Evolutionary conservation across 2,329 filamentous ascomycete species (phyloP), one percentile per base, ranked within the genome.

Genomic region (Aureobasidium zeae): DNA sequence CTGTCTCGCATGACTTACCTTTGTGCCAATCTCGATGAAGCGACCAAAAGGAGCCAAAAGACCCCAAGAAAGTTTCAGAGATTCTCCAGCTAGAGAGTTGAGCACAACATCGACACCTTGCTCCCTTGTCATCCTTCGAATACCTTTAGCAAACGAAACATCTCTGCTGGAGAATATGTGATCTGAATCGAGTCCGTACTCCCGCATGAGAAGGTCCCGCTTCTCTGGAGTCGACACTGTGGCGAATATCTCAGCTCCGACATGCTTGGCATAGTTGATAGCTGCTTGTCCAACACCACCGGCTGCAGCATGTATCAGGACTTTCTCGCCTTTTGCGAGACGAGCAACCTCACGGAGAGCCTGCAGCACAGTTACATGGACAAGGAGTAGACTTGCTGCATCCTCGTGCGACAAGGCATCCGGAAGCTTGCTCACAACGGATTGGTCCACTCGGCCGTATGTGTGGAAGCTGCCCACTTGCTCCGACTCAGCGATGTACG

Each of bases 81-180:
- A 24, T 17, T 54, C 45, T 2, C 58, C 57, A 1, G 48, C 22
- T 6, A 51, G 32, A 8, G 44, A 44, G 47, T 55, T 61, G 28
- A 62, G 46, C 3, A 61, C 43, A 7, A 63, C 53, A 45, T 64
- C 58, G 11, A 60, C 50, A 7, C 60, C 60, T 5, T 26, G 29
- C 9, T 48, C 52, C 17, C 44, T 26, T 0, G 58, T 61, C 45
- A 16, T 49, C 16, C 1, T 52, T 39, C 42, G 35, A 5, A 63
- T 34, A 3, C 33, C 55, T 3, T 48, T 29, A 0, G 35, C 52
- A 35, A 62, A 62, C 5, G 47, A 48, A 1, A 42, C 28, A 21
- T 58, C 51, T n/a, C 56, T 48, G 31, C 43, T 51, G 43, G 47
- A 46, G 44, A 61, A 57, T 33, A 63, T 60, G 35, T 53, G 54